Conservation (phyloP, 2,329 filamentous ascomycete species). For the Colletotrichum higginsianum region DNA sequence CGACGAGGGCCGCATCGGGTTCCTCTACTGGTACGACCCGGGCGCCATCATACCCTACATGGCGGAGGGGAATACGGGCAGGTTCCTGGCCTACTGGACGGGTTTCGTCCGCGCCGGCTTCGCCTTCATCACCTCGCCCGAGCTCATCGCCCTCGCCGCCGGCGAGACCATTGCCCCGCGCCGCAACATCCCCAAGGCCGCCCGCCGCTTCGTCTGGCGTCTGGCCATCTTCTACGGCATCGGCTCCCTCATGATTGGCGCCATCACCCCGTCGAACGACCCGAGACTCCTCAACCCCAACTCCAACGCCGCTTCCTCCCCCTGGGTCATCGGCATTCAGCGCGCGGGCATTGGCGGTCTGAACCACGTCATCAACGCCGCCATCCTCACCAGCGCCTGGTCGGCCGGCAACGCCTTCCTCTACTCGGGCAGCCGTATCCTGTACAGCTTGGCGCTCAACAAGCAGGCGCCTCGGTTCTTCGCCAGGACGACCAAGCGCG, state of each 20-base stretch:
- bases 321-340: constrained; percentile 78
- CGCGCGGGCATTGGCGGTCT: constrained; percentile 75
- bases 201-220: constrained; percentile 73
- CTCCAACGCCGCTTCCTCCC: constrained; percentile 72
- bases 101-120: constrained; percentile 72
- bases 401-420: constrained; percentile 75
- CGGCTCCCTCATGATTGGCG: constrained; percentile 73
- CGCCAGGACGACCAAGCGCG: constrained; percentile 70
- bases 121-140: constrained; percentile 74
- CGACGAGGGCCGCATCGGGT: constrained; percentile 60
- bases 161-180: constrained; percentile 76
- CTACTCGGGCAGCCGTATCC: constrained; percentile 77
- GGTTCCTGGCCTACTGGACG: constrained; percentile 72
- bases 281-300: constrained; percentile 69
- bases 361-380: constrained; percentile 78
- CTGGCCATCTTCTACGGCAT: constrained; percentile 76
- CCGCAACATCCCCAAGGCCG: constrained; percentile 77
- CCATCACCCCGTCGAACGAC: constrained; percentile 77
- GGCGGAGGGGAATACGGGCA: constrained; percentile 60
- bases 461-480: constrained; percentile 77
- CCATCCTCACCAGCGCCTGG: constrained; percentile 76
- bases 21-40: constrained; percentile 56
- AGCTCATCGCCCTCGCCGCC: constrained; percentile 75
- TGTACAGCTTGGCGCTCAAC: constrained; percentile 77
- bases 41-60: constrained; percentile 65